Base-by-base conservation (phyloP, 306 rosid genomes). In the Vicia sativa region DNA sequence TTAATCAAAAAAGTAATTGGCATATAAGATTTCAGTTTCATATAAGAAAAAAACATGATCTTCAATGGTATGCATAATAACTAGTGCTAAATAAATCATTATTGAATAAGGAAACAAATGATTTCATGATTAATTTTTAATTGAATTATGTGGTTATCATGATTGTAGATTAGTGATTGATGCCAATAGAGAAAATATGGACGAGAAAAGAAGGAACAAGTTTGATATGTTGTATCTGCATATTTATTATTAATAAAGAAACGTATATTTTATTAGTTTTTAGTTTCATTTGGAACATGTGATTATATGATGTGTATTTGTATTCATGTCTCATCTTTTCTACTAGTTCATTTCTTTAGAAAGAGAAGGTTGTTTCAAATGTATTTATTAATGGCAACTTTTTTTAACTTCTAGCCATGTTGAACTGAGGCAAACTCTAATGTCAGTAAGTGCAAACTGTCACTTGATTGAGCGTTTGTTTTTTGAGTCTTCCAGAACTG, bases 401-500 rank as follows among this genome's bases (percentile, higher is more conserved):
- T 71, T 66, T 46, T 78, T 0, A 58, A 58, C 70, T 72, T 46
- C 57, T 72, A 93, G 99, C 62, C 92, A 93, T 73, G 99, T 93
- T 68, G 99, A 93, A 77, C 78, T 93, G 85, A 85, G 96, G 91
- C 96, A 85, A 79, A 93, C 96, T 53, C 73, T 93, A 89, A 77
- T 76, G 78, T 88, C 96, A 25, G 97, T 93, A 73, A 90, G 96
- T 70, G 74, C 87, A 37, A 80, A 80, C 83, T 93, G 99, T 80
- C 90, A 71, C 80, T 59, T 82, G 62, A 87, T 93, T 11, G 95
- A 93, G 85, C 99, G 97, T 25, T 76, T 93, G 79, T 85, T 81
- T 90, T 87, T 93, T 67, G 97, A 90, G 80, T 88, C 99, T 55
- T 87, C 97, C 45, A 90, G 89, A 85, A 79, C 90, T 87, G 99